A percentile compares a stretch with the other conserved stretches of the same genome.
These are phyloP conservation scores for Jamesozyma piceae DNA, from an alignment of 805 yeast species.

Conservation along the genomic window DNA sequence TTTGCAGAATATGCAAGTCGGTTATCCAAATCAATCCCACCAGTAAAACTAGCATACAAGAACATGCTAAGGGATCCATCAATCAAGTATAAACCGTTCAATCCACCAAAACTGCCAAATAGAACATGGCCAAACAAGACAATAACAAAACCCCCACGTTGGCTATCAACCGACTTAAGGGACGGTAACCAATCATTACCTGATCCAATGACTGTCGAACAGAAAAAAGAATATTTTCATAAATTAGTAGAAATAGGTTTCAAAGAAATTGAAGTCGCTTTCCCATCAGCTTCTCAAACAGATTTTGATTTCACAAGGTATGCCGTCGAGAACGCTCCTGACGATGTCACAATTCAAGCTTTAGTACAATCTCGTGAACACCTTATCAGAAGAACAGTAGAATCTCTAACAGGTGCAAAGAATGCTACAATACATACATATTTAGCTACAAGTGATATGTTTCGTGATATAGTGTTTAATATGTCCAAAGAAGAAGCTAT, in stretches of 20 bases:
- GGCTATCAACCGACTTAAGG: constrained; percentile 76
- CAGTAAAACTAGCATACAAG: constrained; percentile 29
- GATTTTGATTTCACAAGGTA: constrained; percentile 74
- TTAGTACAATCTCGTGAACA: constrained; percentile 70
- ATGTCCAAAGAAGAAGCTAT: constrained; percentile 47
- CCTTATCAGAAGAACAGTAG: constrained; percentile 61
- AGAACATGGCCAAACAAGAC: constrained; percentile 63
- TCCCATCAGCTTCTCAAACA: constrained; percentile 71
- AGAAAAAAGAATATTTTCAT: constrained; percentile 60
- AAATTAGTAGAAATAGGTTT: constrained; percentile 65
- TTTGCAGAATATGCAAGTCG: constrained; percentile 15
- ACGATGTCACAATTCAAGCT: constrained; percentile 68
- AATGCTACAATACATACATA: constrained; percentile 69
- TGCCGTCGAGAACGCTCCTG: constrained; percentile 67
- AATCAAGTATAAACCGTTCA: constrained; percentile 49
- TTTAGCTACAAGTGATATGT: constrained; percentile 66
- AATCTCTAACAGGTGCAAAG: constrained; percentile 64
- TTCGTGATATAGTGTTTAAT: constrained; percentile 63
- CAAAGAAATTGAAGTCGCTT: constrained; percentile 76
- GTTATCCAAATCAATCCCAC: constrained; percentile 21
- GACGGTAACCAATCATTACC: constrained; percentile 83
- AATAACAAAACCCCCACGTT: constrained; percentile 58
- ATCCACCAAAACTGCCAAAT: constrained; percentile 43
- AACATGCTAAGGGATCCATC: constrained; percentile 64
- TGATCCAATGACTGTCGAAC: constrained; percentile 78